phyloP scores from a whole-genome alignment of 2,329 filamentous ascomycete genomes.

The Epichloe gansuensis region DNA sequence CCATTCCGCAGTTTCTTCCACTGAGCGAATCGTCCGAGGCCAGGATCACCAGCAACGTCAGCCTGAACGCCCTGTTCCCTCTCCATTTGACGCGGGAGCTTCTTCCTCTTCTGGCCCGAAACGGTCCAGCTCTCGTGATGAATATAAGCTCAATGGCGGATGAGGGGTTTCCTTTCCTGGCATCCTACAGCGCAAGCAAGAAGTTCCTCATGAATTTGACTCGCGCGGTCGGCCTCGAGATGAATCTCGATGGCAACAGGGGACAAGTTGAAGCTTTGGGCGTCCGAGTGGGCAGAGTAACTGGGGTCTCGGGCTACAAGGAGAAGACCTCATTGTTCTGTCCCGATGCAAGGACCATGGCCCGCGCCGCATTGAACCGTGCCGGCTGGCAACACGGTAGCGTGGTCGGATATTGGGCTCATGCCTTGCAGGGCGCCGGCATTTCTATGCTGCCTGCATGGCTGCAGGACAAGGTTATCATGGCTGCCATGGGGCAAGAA shows the following conservation, averaged over 20 bases:
- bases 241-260: constrained; percentile 13
- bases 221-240: constrained; percentile 27
- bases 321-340: constrained; percentile 9
- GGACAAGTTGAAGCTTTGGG: background rate
- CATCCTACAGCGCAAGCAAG: constrained; percentile 33
- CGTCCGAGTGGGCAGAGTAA: constrained; percentile 6
- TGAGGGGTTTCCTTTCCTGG: constrained; percentile 32
- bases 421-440: constrained; percentile 7
- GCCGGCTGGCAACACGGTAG: constrained; percentile 9
- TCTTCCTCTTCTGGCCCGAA: constrained; percentile 28
- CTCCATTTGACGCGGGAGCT: constrained; percentile 30
- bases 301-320: constrained; percentile 8
- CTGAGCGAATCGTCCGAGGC: constrained; percentile 22
- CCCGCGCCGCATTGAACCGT: constrained; percentile 4
- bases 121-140: constrained; percentile 32
- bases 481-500: background rate
- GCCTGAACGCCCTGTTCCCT: constrained; percentile 37
- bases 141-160: constrained; percentile 36
- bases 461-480: background rate
- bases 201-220: constrained; percentile 26
- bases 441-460: background rate
- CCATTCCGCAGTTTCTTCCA: constrained; percentile 19
- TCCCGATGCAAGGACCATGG: constrained; percentile 9
- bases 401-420: constrained; percentile 9
- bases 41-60: constrained; percentile 27